These are phyloP conservation scores for Lactifluus pinguis DNA, from an alignment of 768 basidiomycete genomes.

Conservation along the genomic window DNA sequence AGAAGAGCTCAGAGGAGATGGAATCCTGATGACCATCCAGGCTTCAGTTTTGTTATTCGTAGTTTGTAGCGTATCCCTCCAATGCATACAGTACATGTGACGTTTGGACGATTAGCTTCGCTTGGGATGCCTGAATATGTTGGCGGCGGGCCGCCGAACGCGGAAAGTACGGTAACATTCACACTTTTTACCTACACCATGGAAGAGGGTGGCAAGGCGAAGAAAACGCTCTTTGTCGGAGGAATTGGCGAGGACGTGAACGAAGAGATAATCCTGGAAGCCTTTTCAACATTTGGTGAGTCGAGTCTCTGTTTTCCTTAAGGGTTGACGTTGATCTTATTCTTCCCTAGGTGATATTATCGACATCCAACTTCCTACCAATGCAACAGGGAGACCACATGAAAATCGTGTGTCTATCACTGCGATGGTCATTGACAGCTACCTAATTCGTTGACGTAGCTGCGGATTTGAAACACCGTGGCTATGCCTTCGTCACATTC, in stretches of 20 bases:
- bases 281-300: conserved; percentile 84
- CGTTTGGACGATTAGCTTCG: no score
- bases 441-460: conserved; percentile 6
- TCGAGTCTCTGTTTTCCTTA: conserved; percentile 1
- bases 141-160: neutral
- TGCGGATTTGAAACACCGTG: conserved; percentile 74
- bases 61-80: neutral
- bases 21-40: neutral
- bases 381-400: conserved; percentile 58
- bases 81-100: neutral
- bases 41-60: neutral
- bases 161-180: neutral
- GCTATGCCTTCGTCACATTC: conserved; percentile 91
- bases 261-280: conserved; percentile 64
- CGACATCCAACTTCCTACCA: conserved; percentile 81
- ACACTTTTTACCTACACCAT: conserved; percentile 28
- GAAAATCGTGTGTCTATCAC: conserved; percentile 41
- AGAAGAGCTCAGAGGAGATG: conserved; percentile 24
- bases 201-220: conserved; percentile 79
- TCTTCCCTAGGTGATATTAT: conserved; percentile 70
- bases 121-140: neutral
- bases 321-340: neutral
- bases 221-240: conserved; percentile 80
- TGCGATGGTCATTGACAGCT: neutral
- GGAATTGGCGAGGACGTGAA: conserved; percentile 80